Evolutionary conservation across 176 grass and related monocot species (phyloP).

Genomic region (Oryza nivara): DNA sequence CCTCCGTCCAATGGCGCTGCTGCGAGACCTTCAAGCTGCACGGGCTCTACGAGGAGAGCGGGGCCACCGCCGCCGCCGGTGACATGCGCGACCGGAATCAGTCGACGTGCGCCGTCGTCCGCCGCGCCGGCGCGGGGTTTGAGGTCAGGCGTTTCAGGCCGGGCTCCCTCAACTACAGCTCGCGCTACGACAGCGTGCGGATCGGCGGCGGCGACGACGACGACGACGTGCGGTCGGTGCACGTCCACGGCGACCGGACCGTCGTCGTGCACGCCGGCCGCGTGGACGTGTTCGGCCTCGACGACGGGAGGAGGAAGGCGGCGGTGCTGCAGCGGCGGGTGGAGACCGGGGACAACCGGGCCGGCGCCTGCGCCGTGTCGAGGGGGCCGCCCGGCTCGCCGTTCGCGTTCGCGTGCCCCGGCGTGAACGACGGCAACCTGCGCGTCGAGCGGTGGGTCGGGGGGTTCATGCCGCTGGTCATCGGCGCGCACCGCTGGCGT

Average conservation of each 20-base stretch:
- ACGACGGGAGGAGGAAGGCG: neutral
- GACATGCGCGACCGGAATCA: slow-evolving; percentile 37
- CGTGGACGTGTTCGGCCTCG: slow-evolving; percentile 54
- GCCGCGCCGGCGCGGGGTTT: neutral
- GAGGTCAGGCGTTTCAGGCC: slow-evolving; percentile 30
- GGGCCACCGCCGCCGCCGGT: slow-evolving; percentile 7
- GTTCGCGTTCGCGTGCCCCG: slow-evolving; percentile 62
- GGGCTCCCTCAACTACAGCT: slow-evolving; percentile 33
- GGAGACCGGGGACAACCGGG: slow-evolving; percentile 52
- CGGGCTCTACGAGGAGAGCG: slow-evolving; percentile 47
- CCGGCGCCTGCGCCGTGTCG: slow-evolving; percentile 65
- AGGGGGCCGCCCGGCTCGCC: slow-evolving; percentile 39
- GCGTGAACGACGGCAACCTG: slow-evolving; percentile 50
- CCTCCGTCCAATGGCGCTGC: slow-evolving; percentile 54
- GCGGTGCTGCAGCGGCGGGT: slow-evolving; percentile 45
- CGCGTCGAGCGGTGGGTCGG: slow-evolving; percentile 60
- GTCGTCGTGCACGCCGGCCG: slow-evolving; percentile 58
- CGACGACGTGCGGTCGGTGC: slow-evolving; percentile 44
- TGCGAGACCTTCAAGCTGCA: slow-evolving; percentile 63
- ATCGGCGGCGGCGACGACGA: neutral
- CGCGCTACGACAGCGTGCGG: slow-evolving; percentile 5
- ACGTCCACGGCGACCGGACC: slow-evolving; percentile 52
- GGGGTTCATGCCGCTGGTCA: slow-evolving; percentile 39
- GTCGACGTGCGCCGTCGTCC: slow-evolving; percentile 28
- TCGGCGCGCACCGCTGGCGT: slow-evolving; percentile 57